Evolutionary conservation across 169 alveolate species (phyloP), one percentile per base, ranked within the genome.

Genomic region (Cryptosporidium tyzzeri): DNA sequence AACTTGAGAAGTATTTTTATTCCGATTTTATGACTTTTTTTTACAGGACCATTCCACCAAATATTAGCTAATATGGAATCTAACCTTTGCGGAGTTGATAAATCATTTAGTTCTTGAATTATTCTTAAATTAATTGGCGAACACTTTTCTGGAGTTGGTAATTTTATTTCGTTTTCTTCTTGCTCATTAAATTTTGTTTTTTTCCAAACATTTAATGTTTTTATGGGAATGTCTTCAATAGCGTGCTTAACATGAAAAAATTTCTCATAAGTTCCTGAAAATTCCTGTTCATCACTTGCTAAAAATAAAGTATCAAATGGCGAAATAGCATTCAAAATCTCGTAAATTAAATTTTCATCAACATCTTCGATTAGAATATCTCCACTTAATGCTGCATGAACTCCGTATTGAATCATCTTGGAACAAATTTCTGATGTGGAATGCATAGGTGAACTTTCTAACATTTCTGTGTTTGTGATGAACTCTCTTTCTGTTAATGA

Each of bases 401-500:
- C 80, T 65, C 89, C 89, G 62, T 62, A 62, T 80, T 80, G 71
- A 21, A 80, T 55, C 48, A 80, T 26, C 33, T 68, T 80, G 18
- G 89, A 80, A 21, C 89, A 80, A 62, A 80, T 80, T 44, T 80
- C 89, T 29, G 89, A 80, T 12, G 70, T 70, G 21, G 8, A 14
- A 59, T 80, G 62, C 75, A 80, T 62, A 6, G 89, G 89, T 18
- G 89, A 80, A 29, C 44, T 61, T 3, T 65, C 89, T 5, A 18
- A 23, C 67, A 65, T 58, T 26, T 80, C 89, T 39, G 31, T 62
- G 51, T 26, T 61, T 8, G 65, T 80, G 14, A 44, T n/a, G 45
- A 80, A 80, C 70, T 80, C 89, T 48, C 89, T 80, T 26, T 80
- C 89, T 29, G 89, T 39, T 12, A 80, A 23, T 39, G 35, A 26